Evolutionary conservation across 2,329 filamentous ascomycete genomes (phyloP), one percentile per base, ranked within the genome.

Genomic region (Lanzia echinophila): DNA sequence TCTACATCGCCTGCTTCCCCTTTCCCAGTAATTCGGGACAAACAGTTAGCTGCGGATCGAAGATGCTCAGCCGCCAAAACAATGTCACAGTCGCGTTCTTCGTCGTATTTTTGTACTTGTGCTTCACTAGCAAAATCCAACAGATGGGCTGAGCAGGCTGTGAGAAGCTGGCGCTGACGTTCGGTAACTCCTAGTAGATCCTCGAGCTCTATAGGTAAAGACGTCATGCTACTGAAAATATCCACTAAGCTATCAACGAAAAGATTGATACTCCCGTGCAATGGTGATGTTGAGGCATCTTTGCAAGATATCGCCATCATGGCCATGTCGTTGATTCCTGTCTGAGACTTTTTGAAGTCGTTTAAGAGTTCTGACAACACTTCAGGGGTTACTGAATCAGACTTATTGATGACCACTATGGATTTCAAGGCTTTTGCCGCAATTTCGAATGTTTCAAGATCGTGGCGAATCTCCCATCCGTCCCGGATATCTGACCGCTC

Each of bases 11-110:
- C 88, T 39, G 80, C 81, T 63, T 90, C 88, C 1, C 90, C 91
- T 53, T 82, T 82, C 0, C 94, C 94, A 1, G 90, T 97, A 63
- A 97, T 95, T 54, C 84, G 82, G 2, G 90, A 87, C n/a, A 96
- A 75, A 58, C 83, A 85, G 50, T 85, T 81, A 1, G 89, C 90
- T 12, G 90, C 91, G 60, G 82, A 83, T 42, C 94, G 84, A 53
- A 99, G 75, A 66, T 91, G 83, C 70, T 99, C 94, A 0, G 94
- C 94, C 11, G 90, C 91, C 24, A 95, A 78, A 6, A 96, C 92
- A 46, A 96, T 85, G 66, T 97, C 94, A 7, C 87, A 75, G 33
- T 88, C 84, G 11, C 65, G 62, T 3, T 65, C 70, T 3, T 67
- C 65, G 32, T 58, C 49, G 10, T 32, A 28, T 31, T 41, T 17